Percentiles rank a stretch among this genome's conserved stretches.
These are phyloP conservation scores for Microcos paniculata DNA, from an alignment of 345 rosid species.

Conservation along the genomic window DNA sequence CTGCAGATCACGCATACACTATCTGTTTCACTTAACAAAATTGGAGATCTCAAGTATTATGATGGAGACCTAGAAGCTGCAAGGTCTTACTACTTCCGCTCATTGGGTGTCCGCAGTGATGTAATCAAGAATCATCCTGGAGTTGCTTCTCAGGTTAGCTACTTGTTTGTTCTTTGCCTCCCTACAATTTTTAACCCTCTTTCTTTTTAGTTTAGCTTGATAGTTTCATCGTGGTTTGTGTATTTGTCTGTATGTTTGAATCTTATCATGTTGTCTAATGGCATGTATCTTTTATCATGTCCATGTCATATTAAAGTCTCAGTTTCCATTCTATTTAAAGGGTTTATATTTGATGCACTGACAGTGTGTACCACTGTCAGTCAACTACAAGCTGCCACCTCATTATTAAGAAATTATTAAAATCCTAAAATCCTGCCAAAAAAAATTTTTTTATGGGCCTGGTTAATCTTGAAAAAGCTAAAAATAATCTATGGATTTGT, in stretches of 20 bases:
- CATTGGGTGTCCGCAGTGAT: slow-evolving; percentile 75
- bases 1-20: slow-evolving; percentile 81
- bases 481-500: no score
- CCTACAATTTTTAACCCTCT: not conserved
- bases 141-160: slow-evolving; percentile 75
- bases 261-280: no score
- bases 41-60: slow-evolving; percentile 95
- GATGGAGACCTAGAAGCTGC: slow-evolving; percentile 81
- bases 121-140: slow-evolving; percentile 55
- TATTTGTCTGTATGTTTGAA: not conserved
- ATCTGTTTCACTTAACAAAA: slow-evolving; percentile 93
- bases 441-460: no score
- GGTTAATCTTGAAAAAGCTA: no score
- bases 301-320: not conserved
- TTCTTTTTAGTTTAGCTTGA: not conserved
- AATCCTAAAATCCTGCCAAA: no score
- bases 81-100: slow-evolving; percentile 69
- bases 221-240: not conserved
- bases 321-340: not conserved
- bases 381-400: no score
- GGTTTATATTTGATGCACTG: no score
- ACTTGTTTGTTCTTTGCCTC: not conserved
- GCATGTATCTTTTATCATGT: no score
- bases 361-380: no score
- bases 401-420: no score